Conservation (phyloP, 345 rosid genomes). For the Streptanthus diversifolius region DNA sequence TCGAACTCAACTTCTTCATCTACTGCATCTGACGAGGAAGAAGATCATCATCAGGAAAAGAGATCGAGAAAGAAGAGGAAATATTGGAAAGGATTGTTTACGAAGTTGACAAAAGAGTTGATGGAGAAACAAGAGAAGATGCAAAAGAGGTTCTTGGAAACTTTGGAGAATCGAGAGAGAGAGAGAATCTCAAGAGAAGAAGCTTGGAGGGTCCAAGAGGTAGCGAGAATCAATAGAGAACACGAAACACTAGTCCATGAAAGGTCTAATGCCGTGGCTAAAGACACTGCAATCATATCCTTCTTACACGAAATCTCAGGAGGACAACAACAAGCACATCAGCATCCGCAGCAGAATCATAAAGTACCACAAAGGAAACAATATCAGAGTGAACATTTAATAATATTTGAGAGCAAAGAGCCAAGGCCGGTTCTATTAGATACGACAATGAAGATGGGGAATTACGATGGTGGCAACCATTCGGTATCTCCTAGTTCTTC, state of each 20-base stretch:
- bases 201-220: constrained; percentile 66
- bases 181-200: constrained; percentile 70
- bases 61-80: constrained; percentile 51
- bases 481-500: constrained; percentile 48
- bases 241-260: constrained; percentile 63
- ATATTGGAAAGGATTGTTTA: constrained; percentile 68
- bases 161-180: constrained; percentile 55
- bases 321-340: constrained; percentile 29
- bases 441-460: constrained; percentile 25
- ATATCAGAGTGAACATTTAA: constrained; percentile 19
- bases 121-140: constrained; percentile 70
- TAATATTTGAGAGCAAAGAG: constrained; percentile 29
- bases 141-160: constrained; percentile 65
- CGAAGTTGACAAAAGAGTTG: constrained; percentile 55
- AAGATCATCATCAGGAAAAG: constrained; percentile 29
- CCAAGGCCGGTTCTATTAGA: constrained; percentile 6
- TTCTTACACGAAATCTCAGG: constrained; percentile 72
- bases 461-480: constrained; percentile 1
- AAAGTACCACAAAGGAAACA: constrained; percentile 23
- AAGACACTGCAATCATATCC: constrained; percentile 71
- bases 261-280: constrained; percentile 64
- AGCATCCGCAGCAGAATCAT: constrained; percentile 14
- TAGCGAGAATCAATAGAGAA: constrained; percentile 54
- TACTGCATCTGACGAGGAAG: constrained; percentile 55
- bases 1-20: constrained; percentile 69